A percentile compares a stretch with the other conserved stretches of the same genome.
These are phyloP conservation scores for Ogataea thermomethanolica DNA, from an alignment of 805 yeast genomes.

Conservation along the genomic window DNA sequence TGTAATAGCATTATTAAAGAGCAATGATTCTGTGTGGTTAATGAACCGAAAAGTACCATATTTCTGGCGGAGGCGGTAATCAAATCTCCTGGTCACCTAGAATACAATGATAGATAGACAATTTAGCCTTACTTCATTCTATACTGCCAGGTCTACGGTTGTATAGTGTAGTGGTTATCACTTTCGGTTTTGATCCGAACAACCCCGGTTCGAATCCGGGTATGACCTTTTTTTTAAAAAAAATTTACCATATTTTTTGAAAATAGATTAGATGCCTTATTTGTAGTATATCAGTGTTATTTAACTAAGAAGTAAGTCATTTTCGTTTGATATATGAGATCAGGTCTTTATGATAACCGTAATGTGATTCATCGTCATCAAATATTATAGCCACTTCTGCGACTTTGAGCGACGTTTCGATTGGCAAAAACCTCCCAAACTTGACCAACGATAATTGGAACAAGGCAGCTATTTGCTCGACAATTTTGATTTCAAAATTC, in stretches of 20 bases:
- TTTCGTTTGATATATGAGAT: constrained; percentile 15
- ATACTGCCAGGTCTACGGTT: constrained; percentile 21
- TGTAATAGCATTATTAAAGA: no score
- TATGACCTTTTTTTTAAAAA: constrained; percentile 51
- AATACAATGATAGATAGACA: no score
- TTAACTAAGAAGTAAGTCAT: neutral
- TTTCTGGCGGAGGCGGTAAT: no score
- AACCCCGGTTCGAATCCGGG: constrained; percentile 88
- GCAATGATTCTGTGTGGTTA: no score
- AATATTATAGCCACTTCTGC: constrained; percentile 31
- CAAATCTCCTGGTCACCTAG: no score
- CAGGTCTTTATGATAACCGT: constrained; percentile 31
- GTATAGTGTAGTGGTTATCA: constrained; percentile 79
- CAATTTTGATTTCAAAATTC: constrained; percentile 27
- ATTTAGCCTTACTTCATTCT: neutral
- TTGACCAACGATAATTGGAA: constrained; percentile 36
- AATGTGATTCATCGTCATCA: constrained; percentile 19
- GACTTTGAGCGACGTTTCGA: constrained; percentile 36
- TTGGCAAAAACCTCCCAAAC: constrained; percentile 42
- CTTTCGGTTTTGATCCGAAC: constrained; percentile 77
- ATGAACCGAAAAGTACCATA: no score
- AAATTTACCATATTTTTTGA: neutral
- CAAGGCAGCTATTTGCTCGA: constrained; percentile 29
- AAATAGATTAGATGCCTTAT: no score
- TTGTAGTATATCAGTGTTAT: no score